phyloP scores from a whole-genome alignment of 495 filamentous ascomycete genomes.

The Neurospora sp. region DNA sequence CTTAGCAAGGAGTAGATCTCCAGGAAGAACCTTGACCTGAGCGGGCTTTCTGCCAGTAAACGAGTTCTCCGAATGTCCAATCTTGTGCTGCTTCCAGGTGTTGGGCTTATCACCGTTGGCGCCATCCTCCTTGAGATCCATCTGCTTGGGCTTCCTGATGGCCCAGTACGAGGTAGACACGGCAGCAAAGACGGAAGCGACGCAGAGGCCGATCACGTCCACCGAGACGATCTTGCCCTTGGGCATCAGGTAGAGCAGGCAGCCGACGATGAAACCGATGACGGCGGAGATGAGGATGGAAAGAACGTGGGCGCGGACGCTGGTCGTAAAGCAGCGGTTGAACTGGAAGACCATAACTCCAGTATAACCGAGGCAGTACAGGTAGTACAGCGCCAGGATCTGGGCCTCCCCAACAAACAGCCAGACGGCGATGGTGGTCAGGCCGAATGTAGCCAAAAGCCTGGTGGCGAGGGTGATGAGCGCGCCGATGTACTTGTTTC shows the following conservation, averaged over 20 bases:
- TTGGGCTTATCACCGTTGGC: background rate
- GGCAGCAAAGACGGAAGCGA: constrained; percentile 8
- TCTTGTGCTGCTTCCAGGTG: background rate
- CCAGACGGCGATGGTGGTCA: constrained; percentile 14
- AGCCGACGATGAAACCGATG: constrained; percentile 13
- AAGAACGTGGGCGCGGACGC: constrained; percentile 10
- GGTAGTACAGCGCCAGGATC: constrained; percentile 12
- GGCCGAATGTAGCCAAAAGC: constrained; percentile 13
- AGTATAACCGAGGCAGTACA: constrained; percentile 15
- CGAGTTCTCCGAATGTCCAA: background rate
- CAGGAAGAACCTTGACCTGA: background rate
- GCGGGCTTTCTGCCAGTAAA: background rate
- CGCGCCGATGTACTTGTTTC: constrained; percentile 3
- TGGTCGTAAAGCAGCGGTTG: constrained; percentile 22
- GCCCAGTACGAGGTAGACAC: constrained; percentile 13
- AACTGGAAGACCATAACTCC: constrained; percentile 22
- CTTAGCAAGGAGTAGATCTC: background rate
- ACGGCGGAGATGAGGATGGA: constrained; percentile 14
- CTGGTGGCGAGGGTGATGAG: constrained; percentile 2
- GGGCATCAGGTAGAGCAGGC: constrained; percentile 7
- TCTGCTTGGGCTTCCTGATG: constrained; percentile 3
- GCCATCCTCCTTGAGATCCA: background rate
- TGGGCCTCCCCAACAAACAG: constrained; percentile 4
- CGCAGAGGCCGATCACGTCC: constrained; percentile 10
- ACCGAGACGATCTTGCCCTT: constrained; percentile 2